phyloP scores from a whole-genome alignment of 306 rosid species.

The Vachellia collinsii region DNA sequence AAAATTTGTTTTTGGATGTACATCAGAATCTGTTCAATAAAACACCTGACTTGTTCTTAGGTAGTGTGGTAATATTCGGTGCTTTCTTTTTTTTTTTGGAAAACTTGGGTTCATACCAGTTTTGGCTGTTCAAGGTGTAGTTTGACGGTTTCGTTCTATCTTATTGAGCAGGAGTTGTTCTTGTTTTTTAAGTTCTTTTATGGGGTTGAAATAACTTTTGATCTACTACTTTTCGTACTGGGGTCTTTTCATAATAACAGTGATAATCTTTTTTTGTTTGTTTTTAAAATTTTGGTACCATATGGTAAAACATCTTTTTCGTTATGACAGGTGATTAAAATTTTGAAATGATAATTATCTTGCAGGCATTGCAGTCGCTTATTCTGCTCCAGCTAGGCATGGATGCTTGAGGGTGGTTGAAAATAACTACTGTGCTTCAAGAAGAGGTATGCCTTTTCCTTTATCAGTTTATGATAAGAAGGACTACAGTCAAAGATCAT shows the following conservation, averaged over 20 bases:
- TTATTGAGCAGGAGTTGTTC: slow-evolving; percentile 1
- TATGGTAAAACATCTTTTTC: background rate
- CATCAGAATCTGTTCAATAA: slow-evolving; percentile 1
- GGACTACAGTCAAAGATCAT: slow-evolving; percentile 2
- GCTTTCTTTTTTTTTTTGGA: background rate
- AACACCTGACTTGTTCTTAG: slow-evolving; percentile 19
- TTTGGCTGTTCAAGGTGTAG: slow-evolving; percentile 24
- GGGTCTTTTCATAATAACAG: slow-evolving; percentile 17
- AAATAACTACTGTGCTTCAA: slow-evolving; percentile 91
- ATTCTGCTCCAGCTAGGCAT: slow-evolving; percentile 84
- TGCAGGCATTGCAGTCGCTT: slow-evolving; percentile 82
- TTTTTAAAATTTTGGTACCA: background rate
- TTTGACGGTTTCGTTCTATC: background rate
- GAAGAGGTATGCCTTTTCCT: slow-evolving; percentile 63
- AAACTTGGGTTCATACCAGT: background rate
- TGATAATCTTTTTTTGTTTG: background rate
- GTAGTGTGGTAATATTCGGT: background rate
- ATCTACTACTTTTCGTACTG: slow-evolving; percentile 19
- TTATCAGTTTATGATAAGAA: background rate
- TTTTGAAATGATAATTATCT: slow-evolving; percentile 33
- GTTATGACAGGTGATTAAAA: slow-evolving; percentile 34
- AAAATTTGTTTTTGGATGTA: slow-evolving; percentile 12
- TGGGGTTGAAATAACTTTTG: slow-evolving; percentile 2
- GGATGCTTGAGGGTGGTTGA: slow-evolving; percentile 92
- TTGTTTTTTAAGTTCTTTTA: background rate